Evolutionary conservation across 345 rosid genomes (phyloP).

Genomic region (Linum usitatissimum): DNA sequence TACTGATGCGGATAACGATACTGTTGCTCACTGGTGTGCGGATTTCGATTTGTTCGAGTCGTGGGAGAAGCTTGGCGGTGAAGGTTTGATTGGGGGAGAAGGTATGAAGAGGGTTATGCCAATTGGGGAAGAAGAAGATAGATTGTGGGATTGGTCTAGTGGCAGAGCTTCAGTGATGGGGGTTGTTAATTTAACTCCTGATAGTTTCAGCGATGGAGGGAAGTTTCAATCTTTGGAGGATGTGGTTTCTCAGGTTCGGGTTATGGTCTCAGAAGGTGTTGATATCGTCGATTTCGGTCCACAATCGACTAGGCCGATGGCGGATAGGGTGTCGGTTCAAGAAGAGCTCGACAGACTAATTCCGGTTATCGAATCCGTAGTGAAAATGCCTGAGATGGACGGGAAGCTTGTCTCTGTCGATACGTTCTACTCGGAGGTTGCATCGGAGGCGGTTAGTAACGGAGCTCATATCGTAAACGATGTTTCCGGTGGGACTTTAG

Average conservation of each 20-base stretch:
- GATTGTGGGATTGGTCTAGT: conserved; percentile 65
- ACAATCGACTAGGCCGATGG: conserved; percentile 84
- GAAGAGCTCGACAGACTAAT: conserved; percentile 66
- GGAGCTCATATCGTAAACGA: conserved; percentile 88
- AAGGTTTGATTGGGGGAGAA: conserved; percentile 54
- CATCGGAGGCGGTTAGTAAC: conserved; percentile 55
- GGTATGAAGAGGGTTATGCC: conserved; percentile 77
- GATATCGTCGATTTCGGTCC: conserved; percentile 85
- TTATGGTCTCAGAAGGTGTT: conserved; percentile 67
- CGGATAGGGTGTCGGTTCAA: conserved; percentile 50
- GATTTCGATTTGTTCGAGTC: conserved; percentile 41
- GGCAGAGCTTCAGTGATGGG: conserved; percentile 68
- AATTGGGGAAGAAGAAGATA: conserved; percentile 25
- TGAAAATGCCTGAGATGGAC: conserved; percentile 75
- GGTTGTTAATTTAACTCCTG: conserved; percentile 81
- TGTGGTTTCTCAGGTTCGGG: conserved; percentile 58
- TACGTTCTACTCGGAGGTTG: conserved; percentile 80
- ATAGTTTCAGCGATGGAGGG: conserved; percentile 95
- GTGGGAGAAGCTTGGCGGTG: conserved; percentile 84
- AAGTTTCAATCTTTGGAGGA: conserved; percentile 48
- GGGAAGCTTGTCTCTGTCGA: conserved; percentile 70
- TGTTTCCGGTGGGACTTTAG: conserved; percentile 73
- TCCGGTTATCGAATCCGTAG: conserved; percentile 60
- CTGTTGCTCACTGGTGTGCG: conserved; percentile 74
- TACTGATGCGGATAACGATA: conserved; percentile 47